Percentiles rank a stretch among this genome's conserved stretches.
Evolutionary conservation across 2,329 filamentous ascomycete genomes (phyloP).

Genomic region (Fonsecaea multimorphosa): DNA sequence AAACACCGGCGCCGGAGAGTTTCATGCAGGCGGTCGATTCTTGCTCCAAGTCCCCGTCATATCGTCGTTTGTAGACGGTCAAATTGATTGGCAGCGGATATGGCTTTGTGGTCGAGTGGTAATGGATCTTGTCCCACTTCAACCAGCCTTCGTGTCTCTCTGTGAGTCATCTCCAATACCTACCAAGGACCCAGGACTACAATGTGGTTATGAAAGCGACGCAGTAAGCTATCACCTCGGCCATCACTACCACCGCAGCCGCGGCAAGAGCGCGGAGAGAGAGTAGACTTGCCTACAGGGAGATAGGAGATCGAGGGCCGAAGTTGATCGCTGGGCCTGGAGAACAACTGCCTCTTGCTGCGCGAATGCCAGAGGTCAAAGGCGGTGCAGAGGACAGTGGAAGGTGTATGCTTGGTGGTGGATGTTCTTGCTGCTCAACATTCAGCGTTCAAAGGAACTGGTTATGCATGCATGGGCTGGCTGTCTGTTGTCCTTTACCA

Average conservation of each 20-base stretch:
- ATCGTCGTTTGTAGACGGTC: background rate
- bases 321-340: no score
- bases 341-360: background rate
- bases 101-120: background rate
- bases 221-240: no score
- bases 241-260: background rate
- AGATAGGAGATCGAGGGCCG: background rate
- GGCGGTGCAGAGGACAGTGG: background rate
- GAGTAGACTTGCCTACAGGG: background rate
- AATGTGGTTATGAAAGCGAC: conserved; percentile 5
- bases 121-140: background rate
- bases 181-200: background rate
- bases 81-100: background rate
- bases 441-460: background rate
- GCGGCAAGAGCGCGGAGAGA: background rate
- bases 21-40: no score
- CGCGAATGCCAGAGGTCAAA: background rate
- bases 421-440: background rate
- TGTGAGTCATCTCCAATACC: conserved; percentile 29
- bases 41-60: background rate
- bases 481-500: no score
- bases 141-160: background rate
- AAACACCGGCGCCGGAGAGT: no score
- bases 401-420: background rate
- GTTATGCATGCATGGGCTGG: no score